These are phyloP conservation scores for Tulasnella sp. DNA, from an alignment of 768 basidiomycete genomes.

Conservation along the genomic window DNA sequence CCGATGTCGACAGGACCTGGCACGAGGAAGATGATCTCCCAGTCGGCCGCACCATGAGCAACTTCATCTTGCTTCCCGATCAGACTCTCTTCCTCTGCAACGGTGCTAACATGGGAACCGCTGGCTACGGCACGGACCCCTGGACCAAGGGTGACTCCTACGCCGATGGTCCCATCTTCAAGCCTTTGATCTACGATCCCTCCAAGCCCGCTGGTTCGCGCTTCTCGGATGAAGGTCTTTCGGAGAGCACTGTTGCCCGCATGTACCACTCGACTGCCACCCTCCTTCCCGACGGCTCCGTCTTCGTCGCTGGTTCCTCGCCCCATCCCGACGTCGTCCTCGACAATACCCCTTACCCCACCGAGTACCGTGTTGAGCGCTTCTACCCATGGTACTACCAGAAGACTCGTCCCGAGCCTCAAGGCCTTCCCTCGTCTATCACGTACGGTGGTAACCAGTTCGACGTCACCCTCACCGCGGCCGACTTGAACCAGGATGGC, in stretches of 20 bases:
- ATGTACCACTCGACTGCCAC: slow-evolving; percentile 84
- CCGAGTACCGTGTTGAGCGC: slow-evolving; percentile 87
- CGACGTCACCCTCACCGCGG: slow-evolving; percentile 38
- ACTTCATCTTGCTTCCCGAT: slow-evolving; percentile 76
- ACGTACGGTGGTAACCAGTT: slow-evolving; percentile 45
- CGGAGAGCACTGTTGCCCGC: slow-evolving; percentile 62
- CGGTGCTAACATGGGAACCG: slow-evolving; percentile 45
- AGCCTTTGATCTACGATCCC: slow-evolving; percentile 68
- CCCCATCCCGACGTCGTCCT: slow-evolving; percentile 72
- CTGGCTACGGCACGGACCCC: slow-evolving; percentile 36
- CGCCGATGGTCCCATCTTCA: slow-evolving; percentile 66
- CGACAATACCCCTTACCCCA: slow-evolving; percentile 50
- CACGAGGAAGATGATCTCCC: slow-evolving; percentile 64
- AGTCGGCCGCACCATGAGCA: slow-evolving; percentile 67
- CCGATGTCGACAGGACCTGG: slow-evolving; percentile 67
- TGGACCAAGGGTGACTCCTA: slow-evolving; percentile 68
- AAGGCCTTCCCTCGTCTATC: slow-evolving; percentile 38
- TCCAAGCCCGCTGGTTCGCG: slow-evolving; percentile 51
- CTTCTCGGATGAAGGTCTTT: slow-evolving; percentile 58
- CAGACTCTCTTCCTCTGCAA: slow-evolving; percentile 73
- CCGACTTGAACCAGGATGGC: slow-evolving; percentile 44
- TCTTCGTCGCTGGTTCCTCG: slow-evolving; percentile 81
- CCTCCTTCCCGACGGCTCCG: slow-evolving; percentile 62
- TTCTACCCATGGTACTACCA: slow-evolving; percentile 73
- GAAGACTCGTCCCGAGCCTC: slow-evolving; percentile 39